Base-by-base conservation (phyloP, 352 stramenopile species). In the Albugo laibachii region DNA sequence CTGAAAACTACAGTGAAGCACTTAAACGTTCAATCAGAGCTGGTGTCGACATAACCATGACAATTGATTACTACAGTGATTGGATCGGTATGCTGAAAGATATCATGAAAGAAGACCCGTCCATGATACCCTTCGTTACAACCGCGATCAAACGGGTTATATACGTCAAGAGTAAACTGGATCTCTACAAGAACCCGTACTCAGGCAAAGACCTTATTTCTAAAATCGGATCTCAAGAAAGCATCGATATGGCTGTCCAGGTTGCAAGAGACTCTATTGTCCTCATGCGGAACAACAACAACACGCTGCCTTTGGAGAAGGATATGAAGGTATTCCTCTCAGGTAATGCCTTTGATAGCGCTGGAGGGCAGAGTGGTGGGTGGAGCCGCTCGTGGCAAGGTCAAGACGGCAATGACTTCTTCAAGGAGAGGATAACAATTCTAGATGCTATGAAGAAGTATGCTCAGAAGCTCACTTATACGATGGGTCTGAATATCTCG, bases 21-120 rank as follows among this genome's bases (percentile, higher is more conserved):
- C 65, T 92, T 4, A 61, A 60, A 8, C 50, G 88, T 0, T 62
- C 76, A n/a, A 55, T 53, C 35, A 59, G 94, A 49, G 94, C 83
- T 0, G 89, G 71, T 38, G 65, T 96, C 19, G 89, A 97, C 49
- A 95, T 96, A 76, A 91, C 80, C 50, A 95, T 95, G 84, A 69
- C 69, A 0, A 3, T 21, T 43, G 15, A 11, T 24, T 13, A 51
- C 27, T 11, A 8, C 1, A 5, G 2, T 1, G 1, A 16, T 13
- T 24, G 16, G 5, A 1, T 5, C 5, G 21, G 2, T 45, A 58
- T 35, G 39, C 43, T 1, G 4, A 2, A 21, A 36, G 6, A 11
- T 34, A 58, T 59, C 45, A 52, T 47, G 55, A 11, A 49, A 48
- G 48, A 52, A n/a, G 58, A 62, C 11, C 65, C 63, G 1, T 46